Conservation (phyloP, 1,139 yeast genomes). For the Hyphopichia burtonii region DNA sequence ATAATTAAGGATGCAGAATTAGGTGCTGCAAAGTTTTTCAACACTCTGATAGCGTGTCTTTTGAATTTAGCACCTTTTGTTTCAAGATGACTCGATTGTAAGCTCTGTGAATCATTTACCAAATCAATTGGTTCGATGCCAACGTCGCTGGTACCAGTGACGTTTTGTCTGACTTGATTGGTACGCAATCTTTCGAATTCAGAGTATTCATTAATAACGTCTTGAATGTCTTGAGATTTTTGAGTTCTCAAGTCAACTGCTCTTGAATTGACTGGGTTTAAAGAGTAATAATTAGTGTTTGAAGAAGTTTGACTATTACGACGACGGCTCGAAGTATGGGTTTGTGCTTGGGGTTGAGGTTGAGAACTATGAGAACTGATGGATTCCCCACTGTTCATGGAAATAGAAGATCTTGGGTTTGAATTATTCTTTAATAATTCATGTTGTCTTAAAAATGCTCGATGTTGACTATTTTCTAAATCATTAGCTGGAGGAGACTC, state of each 20-base stretch:
- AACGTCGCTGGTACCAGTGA: conserved; percentile 8
- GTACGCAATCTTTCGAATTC: conserved; percentile 40
- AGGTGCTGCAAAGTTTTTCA: conserved; percentile 67
- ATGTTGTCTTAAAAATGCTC: conserved; percentile 18
- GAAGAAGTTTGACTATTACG: conserved; percentile 6
- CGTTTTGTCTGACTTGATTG: conserved; percentile 7
- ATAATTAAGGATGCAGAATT: conserved; percentile 64
- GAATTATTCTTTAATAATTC: conserved; percentile 10
- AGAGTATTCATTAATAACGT: conserved; percentile 62
- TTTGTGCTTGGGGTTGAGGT: background rate
- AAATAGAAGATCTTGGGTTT: conserved; percentile 8
- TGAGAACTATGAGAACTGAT: background rate
- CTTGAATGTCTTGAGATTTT: conserved; percentile 52
- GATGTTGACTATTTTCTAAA: conserved; percentile 14
- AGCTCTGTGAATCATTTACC: background rate
- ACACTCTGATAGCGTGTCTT: conserved; percentile 6
- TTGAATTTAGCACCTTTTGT: background rate
- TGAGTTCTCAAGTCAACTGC: conserved; percentile 38
- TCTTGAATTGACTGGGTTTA: conserved; percentile 17
- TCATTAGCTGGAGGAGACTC: conserved; percentile 4
- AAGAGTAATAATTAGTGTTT: conserved; percentile 10
- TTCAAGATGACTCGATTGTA: background rate
- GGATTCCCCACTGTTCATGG: background rate
- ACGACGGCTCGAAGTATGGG: background rate
- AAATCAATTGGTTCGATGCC: conserved; percentile 6